phyloP scores from a whole-genome alignment of 331 rosid genomes.

The Arachis monticola region DNA sequence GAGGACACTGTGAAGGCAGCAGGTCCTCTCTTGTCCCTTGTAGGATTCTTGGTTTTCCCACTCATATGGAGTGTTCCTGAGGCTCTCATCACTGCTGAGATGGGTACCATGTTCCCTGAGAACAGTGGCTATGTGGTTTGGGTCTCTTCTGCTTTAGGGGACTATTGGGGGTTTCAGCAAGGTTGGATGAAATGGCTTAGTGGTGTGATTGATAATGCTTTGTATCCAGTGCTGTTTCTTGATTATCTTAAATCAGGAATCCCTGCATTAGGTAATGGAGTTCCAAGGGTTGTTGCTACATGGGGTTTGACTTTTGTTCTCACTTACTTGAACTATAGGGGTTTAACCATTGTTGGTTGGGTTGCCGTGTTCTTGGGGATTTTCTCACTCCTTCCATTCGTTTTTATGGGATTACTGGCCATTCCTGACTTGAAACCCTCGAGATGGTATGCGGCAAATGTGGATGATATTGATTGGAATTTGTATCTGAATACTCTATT shows the following conservation, averaged over 20 bases:
- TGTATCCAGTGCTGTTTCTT: constrained; percentile 77
- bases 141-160: constrained; percentile 82
- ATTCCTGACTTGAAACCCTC: constrained; percentile 64
- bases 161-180: constrained; percentile 85
- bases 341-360: constrained; percentile 67
- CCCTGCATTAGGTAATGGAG: constrained; percentile 64
- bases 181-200: constrained; percentile 94
- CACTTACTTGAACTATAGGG: constrained; percentile 76
- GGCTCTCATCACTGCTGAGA: constrained; percentile 80
- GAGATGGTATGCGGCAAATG: constrained; percentile 61
- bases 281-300: constrained; percentile 57
- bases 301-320: constrained; percentile 59
- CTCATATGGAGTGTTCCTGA: constrained; percentile 86
- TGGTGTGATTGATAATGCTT: constrained; percentile 76
- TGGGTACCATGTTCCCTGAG: constrained; percentile 90
- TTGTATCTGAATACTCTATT: constrained; percentile 71
- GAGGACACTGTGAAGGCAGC: constrained; percentile 82
- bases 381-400: constrained; percentile 68
- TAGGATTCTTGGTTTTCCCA: constrained; percentile 73
- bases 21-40: constrained; percentile 73
- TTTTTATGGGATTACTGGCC: constrained; percentile 65
- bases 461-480: constrained; percentile 64
- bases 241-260: constrained; percentile 69
- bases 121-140: constrained; percentile 81
- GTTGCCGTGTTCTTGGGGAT: constrained; percentile 63